These are phyloP conservation scores for Eremothecium sinecaudum DNA, from an alignment of 1,139 yeast genomes.

Conservation along the genomic window DNA sequence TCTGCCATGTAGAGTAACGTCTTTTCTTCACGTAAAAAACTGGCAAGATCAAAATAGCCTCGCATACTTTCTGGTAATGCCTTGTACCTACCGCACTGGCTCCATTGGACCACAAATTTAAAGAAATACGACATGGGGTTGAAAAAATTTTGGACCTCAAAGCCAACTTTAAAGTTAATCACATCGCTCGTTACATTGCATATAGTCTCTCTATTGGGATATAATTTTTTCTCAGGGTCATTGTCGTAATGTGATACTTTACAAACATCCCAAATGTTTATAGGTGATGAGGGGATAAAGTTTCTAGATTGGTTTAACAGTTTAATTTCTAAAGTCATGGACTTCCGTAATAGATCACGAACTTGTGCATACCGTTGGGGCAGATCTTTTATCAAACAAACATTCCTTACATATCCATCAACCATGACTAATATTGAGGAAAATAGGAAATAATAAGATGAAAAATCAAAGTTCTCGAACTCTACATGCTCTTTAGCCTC, in stretches of 20 bases:
- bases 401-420: conserved; percentile 40
- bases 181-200: conserved; percentile 20
- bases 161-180: conserved; percentile 26
- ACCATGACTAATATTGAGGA: conserved; percentile 50
- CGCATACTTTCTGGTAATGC: conserved; percentile 15
- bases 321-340: conserved; percentile 18
- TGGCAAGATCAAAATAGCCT: conserved; percentile 12
- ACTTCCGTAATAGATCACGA: conserved; percentile 13
- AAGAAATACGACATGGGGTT: conserved; percentile 29
- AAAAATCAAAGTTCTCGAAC: conserved; percentile 80
- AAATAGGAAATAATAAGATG: conserved; percentile 64
- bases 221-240: not conserved
- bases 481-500: conserved; percentile 82
- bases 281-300: not conserved
- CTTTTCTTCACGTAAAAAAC: conserved; percentile 16
- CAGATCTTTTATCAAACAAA: conserved; percentile 21
- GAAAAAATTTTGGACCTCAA: conserved; percentile 26
- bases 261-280: conserved; percentile 5
- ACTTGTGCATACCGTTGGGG: conserved; percentile 15
- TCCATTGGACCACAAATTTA: conserved; percentile 28
- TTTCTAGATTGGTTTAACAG: conserved; percentile 18
- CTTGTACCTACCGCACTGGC: conserved; percentile 28
- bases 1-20: conserved; percentile 35
- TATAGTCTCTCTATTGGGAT: conserved; percentile 16
- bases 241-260: conserved; percentile 1